phyloP scores from a whole-genome alignment of 257 asterid genomes.

The Solanum lycopersicoides region DNA sequence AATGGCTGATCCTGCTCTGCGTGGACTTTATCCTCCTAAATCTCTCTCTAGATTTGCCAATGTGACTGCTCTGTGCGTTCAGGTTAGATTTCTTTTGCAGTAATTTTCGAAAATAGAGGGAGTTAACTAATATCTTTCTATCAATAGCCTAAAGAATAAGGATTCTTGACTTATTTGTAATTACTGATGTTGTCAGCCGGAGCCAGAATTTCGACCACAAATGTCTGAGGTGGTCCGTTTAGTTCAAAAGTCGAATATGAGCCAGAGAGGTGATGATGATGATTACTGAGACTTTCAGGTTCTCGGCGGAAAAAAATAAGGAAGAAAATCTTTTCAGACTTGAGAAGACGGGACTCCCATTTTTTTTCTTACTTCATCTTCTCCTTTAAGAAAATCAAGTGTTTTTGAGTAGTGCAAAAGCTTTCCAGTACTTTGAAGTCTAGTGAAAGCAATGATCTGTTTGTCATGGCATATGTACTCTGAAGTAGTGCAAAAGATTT shows the following conservation, averaged over 20 bases:
- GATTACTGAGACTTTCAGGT: background rate
- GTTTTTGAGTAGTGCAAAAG: background rate
- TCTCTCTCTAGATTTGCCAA: constrained; percentile 55
- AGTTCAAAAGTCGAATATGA: constrained; percentile 21
- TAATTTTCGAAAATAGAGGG: background rate
- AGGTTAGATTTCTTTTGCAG: constrained; percentile 12
- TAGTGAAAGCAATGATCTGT: background rate
- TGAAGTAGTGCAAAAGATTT: background rate
- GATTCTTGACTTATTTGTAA: background rate
- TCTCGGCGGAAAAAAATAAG: background rate
- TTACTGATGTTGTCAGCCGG: constrained; percentile 12
- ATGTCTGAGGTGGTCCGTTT: constrained; percentile 46
- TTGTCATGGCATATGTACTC: background rate
- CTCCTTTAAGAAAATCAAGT: background rate
- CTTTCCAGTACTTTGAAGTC: background rate
- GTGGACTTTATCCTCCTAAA: constrained; percentile 44
- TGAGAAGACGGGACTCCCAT: background rate
- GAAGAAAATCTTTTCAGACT: background rate
- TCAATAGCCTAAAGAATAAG: background rate
- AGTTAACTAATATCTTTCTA: background rate
- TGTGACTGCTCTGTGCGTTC: constrained; percentile 36
- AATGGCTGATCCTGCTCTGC: constrained; percentile 49
- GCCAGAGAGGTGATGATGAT: constrained; percentile 9
- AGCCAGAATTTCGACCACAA: constrained; percentile 43
- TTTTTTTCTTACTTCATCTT: background rate